These are phyloP conservation scores for Zymoseptoria crescenta DNA, from an alignment of 2,329 filamentous ascomycete genomes.

Conservation along the genomic window DNA sequence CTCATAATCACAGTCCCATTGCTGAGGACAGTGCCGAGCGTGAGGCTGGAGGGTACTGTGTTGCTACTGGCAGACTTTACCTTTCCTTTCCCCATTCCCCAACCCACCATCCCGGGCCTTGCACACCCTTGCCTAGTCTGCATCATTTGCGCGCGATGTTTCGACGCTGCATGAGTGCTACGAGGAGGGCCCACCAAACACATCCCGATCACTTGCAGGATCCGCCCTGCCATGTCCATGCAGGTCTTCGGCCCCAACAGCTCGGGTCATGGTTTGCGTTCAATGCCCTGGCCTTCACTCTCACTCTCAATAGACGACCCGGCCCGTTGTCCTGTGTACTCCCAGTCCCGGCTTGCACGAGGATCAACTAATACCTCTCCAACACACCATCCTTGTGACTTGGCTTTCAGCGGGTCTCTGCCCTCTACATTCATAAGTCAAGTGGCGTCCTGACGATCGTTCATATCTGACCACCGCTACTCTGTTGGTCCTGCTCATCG, in stretches of 20 bases:
- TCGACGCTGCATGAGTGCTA: slow-evolving; percentile 19
- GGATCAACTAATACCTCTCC: slow-evolving; percentile 12
- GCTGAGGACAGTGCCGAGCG: neutral
- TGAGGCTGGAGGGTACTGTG: neutral
- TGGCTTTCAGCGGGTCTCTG: neutral
- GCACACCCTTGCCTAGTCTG: slow-evolving; percentile 13
- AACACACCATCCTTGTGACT: slow-evolving; percentile 9
- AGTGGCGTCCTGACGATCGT: neutral
- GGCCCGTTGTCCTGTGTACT: slow-evolving; percentile 12
- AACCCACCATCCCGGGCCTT: slow-evolving; percentile 9
- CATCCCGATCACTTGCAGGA: slow-evolving; percentile 19
- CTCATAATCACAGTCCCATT: neutral
- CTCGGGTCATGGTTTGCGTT: slow-evolving; percentile 17
- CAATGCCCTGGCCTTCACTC: slow-evolving; percentile 4
- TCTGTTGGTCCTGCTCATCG: slow-evolving; percentile 3
- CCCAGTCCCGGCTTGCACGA: slow-evolving; percentile 15
- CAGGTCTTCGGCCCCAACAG: slow-evolving; percentile 16
- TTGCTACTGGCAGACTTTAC: neutral
- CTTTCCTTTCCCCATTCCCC: neutral
- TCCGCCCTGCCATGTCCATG: slow-evolving; percentile 14
- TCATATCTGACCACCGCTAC: neutral
- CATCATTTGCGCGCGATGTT: slow-evolving; percentile 20
- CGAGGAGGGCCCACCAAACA: slow-evolving; percentile 15
- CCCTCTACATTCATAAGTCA: neutral
- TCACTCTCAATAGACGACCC: slow-evolving; percentile 7